phyloP scores from a whole-genome alignment of 2,329 filamentous ascomycete species.

The Trichoderma guizhouense region DNA sequence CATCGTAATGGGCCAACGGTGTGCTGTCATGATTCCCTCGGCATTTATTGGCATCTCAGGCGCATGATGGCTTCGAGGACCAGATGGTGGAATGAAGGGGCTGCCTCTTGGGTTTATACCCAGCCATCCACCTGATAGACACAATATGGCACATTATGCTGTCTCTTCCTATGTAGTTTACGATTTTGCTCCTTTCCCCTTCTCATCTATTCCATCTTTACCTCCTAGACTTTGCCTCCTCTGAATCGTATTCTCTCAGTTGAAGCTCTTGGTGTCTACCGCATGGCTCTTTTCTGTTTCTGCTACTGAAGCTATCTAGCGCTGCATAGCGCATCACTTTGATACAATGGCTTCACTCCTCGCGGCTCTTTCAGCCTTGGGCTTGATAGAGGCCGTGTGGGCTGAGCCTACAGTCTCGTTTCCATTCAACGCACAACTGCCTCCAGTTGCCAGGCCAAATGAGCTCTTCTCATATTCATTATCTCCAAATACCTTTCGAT shows the following conservation, averaged over 20 bases:
- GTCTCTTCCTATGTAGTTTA: constrained; percentile 8
- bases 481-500: constrained; percentile 69
- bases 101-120: constrained; percentile 9
- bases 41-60: constrained; percentile 18
- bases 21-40: background rate
- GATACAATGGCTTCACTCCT: constrained; percentile 32
- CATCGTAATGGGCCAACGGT: constrained; percentile 26
- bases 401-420: constrained; percentile 52
- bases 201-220: constrained; percentile 4
- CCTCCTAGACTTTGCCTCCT: background rate
- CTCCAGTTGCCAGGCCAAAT: constrained; percentile 69
- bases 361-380: constrained; percentile 27
- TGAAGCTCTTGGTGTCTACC: background rate
- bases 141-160: constrained; percentile 24
- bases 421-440: constrained; percentile 81
- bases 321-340: constrained; percentile 22
- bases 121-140: constrained; percentile 31
- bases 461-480: constrained; percentile 69
- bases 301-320: constrained; percentile 21
- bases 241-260: background rate
- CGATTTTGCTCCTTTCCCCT: constrained; percentile 4
- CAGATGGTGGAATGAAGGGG: constrained; percentile 39
- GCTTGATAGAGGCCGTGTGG: constrained; percentile 30
- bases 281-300: background rate
- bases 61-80: constrained; percentile 26